A percentile compares a stretch with the other conserved stretches of the same genome.
phyloP scores from a whole-genome alignment of 805 yeast genomes.

The Kuraishia hungarica region DNA sequence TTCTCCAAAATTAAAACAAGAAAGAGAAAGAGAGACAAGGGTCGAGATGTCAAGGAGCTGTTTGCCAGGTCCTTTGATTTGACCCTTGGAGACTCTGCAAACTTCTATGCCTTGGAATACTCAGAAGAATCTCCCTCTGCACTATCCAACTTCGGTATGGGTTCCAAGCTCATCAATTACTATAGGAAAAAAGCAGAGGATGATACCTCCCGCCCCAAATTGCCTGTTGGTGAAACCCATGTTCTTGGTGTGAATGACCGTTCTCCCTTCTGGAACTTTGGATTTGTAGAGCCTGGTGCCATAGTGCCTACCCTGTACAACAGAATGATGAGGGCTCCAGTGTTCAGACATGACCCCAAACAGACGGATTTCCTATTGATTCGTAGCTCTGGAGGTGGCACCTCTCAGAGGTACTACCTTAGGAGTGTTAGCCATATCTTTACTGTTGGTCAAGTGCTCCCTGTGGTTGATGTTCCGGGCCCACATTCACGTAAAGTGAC shows the following conservation, averaged over 20 bases:
- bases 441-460: constrained; percentile 87
- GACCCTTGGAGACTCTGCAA: constrained; percentile 76
- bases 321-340: constrained; percentile 86
- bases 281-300: constrained; percentile 90
- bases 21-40: constrained; percentile 84
- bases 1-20: constrained; percentile 71
- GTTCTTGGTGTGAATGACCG: constrained; percentile 94
- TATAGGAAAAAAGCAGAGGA: constrained; percentile 78
- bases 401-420: constrained; percentile 54
- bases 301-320: constrained; percentile 91
- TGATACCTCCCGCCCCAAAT: constrained; percentile 80
- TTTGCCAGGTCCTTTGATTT: constrained; percentile 67
- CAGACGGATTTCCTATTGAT: constrained; percentile 77
- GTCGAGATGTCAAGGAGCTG: constrained; percentile 69
- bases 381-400: constrained; percentile 75
- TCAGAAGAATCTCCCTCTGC: constrained; percentile 83
- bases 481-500: constrained; percentile 97
- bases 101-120: constrained; percentile 75
- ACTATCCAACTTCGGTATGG: constrained; percentile 90
- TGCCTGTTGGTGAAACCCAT: constrained; percentile 88
- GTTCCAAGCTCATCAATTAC: constrained; percentile 85
- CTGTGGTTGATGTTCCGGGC: constrained; percentile 93
- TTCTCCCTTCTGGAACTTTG: constrained; percentile 98
- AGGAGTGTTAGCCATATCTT: constrained; percentile 65
- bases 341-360: constrained; percentile 75